Percentiles rank a stretch among this genome's conserved stretches.
phyloP scores from a whole-genome alignment of 2,329 filamentous ascomycete genomes.

The Verticillium longisporum region DNA sequence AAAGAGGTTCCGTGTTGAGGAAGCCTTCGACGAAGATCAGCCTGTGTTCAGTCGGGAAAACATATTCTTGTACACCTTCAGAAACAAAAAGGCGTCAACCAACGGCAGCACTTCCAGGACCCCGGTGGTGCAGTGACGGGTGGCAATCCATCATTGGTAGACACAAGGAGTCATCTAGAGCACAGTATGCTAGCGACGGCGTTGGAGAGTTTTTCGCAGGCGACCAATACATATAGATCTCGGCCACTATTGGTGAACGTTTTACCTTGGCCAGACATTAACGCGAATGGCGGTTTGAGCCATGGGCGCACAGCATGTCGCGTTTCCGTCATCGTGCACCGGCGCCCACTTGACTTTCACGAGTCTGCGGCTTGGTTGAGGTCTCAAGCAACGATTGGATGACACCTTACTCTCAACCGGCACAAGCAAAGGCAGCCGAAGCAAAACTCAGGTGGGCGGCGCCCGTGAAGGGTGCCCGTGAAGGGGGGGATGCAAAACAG shows the following conservation, averaged over 20 bases:
- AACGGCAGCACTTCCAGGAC: not conserved
- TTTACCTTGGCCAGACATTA: not conserved
- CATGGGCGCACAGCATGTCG: not conserved
- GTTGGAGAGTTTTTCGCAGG: not conserved
- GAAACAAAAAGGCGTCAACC: slow-evolving; percentile 23
- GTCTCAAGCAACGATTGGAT: not conserved
- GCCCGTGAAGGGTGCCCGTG: too few relatives aligned
- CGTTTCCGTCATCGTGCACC: not conserved
- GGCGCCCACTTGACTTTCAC: not conserved
- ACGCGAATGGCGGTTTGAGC: not conserved
- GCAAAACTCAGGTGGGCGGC: not conserved
- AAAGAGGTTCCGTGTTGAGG: slow-evolving; percentile 58
- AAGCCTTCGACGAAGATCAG: slow-evolving; percentile 55
- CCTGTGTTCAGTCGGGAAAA: slow-evolving; percentile 49
- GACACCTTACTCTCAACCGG: not conserved
- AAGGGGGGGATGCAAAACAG: not conserved
- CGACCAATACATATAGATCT: not conserved
- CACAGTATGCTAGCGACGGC: not conserved
- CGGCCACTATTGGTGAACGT: not conserved
- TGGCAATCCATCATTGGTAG: not conserved
- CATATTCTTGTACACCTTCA: slow-evolving; percentile 56
- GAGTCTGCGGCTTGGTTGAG: not conserved
- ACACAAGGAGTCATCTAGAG: not conserved
- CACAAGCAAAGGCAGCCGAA: not conserved
- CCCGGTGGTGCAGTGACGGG: not conserved